These are phyloP conservation scores for Volvox africanus DNA, from an alignment of 139 green algal species.

Conservation along the genomic window DNA sequence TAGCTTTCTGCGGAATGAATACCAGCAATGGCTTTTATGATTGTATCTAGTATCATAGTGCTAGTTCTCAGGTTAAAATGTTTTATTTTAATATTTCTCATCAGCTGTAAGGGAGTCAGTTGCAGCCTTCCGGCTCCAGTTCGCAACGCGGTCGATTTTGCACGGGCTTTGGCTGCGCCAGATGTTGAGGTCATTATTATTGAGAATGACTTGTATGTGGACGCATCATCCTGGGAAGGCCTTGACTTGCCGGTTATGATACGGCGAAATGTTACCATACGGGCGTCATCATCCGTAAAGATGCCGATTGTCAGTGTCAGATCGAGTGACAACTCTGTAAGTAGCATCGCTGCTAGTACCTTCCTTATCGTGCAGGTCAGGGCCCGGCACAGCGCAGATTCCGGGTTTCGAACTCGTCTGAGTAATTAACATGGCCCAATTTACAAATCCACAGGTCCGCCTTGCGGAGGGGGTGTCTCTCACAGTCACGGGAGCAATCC, in stretches of 20 bases:
- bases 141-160: not conserved
- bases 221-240: not conserved
- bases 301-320: not conserved
- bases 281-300: not conserved
- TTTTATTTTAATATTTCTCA: not conserved
- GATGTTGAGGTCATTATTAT: not conserved
- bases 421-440: not conserved
- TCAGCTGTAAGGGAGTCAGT: not conserved
- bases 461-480: not conserved
- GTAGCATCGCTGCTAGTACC: not conserved
- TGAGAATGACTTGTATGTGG: not conserved
- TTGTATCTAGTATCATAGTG: not conserved
- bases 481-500: not conserved
- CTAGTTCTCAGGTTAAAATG: not conserved
- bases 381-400: not conserved
- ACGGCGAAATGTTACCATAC: conserved; percentile 3
- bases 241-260: not conserved
- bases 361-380: not conserved
- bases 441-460: not conserved
- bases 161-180: not conserved
- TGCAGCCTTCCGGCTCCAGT: not conserved
- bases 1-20: too few relatives aligned
- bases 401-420: not conserved
- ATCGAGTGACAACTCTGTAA: not conserved
- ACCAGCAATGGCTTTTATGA: too few relatives aligned